Conservation (phyloP, 176 grass and related monocot genomes). For the Aegilops longissima region DNA sequence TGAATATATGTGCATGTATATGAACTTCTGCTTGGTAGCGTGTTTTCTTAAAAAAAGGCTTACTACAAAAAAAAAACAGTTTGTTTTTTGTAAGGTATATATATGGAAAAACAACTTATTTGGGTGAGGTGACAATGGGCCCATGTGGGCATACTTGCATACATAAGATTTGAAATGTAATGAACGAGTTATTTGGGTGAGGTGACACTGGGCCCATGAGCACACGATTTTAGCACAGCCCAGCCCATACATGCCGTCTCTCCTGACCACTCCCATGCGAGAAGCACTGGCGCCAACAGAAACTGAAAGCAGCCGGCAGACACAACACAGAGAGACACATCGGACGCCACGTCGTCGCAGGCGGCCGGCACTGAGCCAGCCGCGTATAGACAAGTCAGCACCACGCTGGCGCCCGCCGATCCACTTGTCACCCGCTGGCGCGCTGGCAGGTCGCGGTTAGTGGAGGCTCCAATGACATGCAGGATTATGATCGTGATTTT, state of each 20-base stretch:
- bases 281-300: neutral
- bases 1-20: too few relatives aligned
- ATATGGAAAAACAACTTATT: too few relatives aligned
- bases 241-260: neutral
- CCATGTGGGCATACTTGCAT: too few relatives aligned
- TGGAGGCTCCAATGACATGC: slow-evolving; percentile 48
- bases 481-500: slow-evolving; percentile 29
- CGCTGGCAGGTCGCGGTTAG: slow-evolving; percentile 34
- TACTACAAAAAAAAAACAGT: too few relatives aligned
- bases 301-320: neutral
- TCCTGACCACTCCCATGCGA: neutral
- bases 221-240: neutral
- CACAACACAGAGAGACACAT: slow-evolving; percentile 17
- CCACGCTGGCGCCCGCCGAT: neutral
- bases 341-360: neutral
- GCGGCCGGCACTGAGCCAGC: neutral
- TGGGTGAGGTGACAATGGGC: too few relatives aligned
- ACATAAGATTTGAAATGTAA: too few relatives aligned
- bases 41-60: too few relatives aligned
- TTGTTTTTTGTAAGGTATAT: too few relatives aligned
- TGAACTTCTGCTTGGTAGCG: too few relatives aligned
- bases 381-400: slow-evolving; percentile 49
- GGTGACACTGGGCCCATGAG: neutral
- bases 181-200: neutral
- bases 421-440: slow-evolving; percentile 12